Base-by-base conservation (phyloP, 495 filamentous ascomycete genomes). In the Penicillium waksmanii region DNA sequence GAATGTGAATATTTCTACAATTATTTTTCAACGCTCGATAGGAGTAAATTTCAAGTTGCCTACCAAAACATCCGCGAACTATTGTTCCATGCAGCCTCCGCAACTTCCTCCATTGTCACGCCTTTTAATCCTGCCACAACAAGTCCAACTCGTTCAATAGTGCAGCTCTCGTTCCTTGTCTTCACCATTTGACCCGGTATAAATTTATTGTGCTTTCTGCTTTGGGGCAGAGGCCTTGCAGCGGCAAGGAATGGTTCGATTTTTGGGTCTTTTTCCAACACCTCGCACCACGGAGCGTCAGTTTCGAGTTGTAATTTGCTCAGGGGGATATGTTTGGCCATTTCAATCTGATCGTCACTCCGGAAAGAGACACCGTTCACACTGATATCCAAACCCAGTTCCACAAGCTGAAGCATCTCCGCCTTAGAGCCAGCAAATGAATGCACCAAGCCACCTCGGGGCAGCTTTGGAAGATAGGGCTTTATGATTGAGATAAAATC, bases 281-380 rank as follows among this genome's bases (percentile, higher is more conserved):
- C 55, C 46, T 74, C 69, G 51, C 71, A 74, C 71, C 71, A 74
- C 5, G 71, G 69, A 5, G 71, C 69, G 62, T 74, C 69, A 1
- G 69, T 72, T 51, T 74, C 71, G n/a, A 74, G 48, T 44, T 74
- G 69, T n/a, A 74, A 36, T 25, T 50, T 67, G 0, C 65, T 57
- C 49, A 72, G 27, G 1, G 71, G 69, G 35, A 74, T 63, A 43
- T 56, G 25, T 2, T 64, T 62, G 1, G 71, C 67, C 71, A 74
- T 74, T 3, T 70, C 67, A 48, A 62, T 19, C 11, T 66, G 63
- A 3, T 68, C 71, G 7, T 68, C 65, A 0, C 58, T 72, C 2
- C 65, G 65, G 15, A 72, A 74, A 10, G 59, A 68, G 2, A 71
- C 58, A 9, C 71, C 69, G 27, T 74, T 70, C 1, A 72, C 67